Evolutionary conservation across 1,139 yeast species (phyloP), one percentile per base, ranked within the genome.

Genomic region (Yamadazyma diospyri): DNA sequence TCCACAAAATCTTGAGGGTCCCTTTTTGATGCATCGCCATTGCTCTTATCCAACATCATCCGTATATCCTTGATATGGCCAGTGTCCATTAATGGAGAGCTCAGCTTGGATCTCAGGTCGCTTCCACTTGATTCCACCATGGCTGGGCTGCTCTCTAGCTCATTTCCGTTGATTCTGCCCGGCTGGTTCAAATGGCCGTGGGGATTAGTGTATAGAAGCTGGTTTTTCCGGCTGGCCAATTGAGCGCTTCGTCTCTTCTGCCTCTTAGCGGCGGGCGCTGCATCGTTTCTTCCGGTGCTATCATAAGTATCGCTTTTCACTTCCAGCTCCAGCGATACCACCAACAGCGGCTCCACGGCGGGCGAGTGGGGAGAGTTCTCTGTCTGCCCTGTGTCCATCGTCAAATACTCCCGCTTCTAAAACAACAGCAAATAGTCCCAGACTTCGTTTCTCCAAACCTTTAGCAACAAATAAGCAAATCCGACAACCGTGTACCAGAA

Each of bases 1-100:
- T 83, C 92, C 10, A 60, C 53, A 61, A 81, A 69, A 27, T 28
- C 32, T 4, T 18, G 6, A 18, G 8, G 8, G 9, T 18, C 9
- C 30, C 16, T 22, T 11, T 21, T 16, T 3, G 6, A 25, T 16
- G 16, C 18, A 13, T 27, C 5, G n/a, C 15, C 23, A 13, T 20
- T 23, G 5, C 15, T 27, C 7, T 12, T 11, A 7, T 23, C 13
- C 15, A 23, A 14, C 28, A 25, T 25, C 10, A 19, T 14, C 19
- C 11, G 15, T 14, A 25, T 25, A 27, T 27, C 29, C 14, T 13
- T 15, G 15, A 8, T 13, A n/a, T 15, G 12, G 20, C 9, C 20
- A 18, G 9, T 18, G 20, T 18, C 20, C 8, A 7, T 7, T 9
- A 15, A 7, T 6, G 30, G 24, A 4, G 30, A 18, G 9, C 25